Evolutionary conservation across 257 asterid genomes (phyloP).

Genomic region (Apocynum venetum): DNA sequence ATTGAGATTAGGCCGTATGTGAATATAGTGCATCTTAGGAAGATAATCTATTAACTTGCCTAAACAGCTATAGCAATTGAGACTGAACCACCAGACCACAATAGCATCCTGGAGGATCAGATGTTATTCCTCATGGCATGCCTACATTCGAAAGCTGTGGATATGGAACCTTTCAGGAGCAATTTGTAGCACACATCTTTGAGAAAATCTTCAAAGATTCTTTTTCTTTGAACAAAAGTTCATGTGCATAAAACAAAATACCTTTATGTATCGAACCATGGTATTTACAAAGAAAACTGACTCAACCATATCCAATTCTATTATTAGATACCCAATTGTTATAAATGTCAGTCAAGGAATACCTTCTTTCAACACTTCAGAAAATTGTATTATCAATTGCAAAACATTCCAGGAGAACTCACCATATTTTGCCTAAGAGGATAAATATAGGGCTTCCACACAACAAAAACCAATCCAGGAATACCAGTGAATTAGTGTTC

Average conservation of each 20-base stretch:
- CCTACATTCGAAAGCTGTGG: not conserved
- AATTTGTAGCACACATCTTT: not conserved
- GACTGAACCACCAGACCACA: not conserved
- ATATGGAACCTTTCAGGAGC: not conserved
- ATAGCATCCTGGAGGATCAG: conserved; percentile 1
- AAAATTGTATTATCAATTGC: too few relatives aligned
- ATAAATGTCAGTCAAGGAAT: not conserved
- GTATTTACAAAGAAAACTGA: not conserved
- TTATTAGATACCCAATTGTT: not conserved
- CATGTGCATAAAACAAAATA: not conserved
- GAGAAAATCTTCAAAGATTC: not conserved
- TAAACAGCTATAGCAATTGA: not conserved
- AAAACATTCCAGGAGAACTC: not conserved
- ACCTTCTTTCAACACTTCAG: not conserved
- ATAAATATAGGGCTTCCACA: not conserved
- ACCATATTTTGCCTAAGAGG: not conserved
- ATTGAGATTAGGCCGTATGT: too few relatives aligned
- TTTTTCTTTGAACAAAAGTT: not conserved
- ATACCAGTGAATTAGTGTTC: conserved; percentile 6
- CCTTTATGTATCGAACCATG: not conserved
- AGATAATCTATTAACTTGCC: conserved; percentile 1
- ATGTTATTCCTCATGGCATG: conserved; percentile 8
- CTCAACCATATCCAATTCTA: not conserved
- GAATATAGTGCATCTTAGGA: not conserved
- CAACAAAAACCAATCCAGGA: not conserved